These are phyloP conservation scores for Eragrostis curvula DNA, from an alignment of 176 grass and related monocot species.

Conservation along the genomic window DNA sequence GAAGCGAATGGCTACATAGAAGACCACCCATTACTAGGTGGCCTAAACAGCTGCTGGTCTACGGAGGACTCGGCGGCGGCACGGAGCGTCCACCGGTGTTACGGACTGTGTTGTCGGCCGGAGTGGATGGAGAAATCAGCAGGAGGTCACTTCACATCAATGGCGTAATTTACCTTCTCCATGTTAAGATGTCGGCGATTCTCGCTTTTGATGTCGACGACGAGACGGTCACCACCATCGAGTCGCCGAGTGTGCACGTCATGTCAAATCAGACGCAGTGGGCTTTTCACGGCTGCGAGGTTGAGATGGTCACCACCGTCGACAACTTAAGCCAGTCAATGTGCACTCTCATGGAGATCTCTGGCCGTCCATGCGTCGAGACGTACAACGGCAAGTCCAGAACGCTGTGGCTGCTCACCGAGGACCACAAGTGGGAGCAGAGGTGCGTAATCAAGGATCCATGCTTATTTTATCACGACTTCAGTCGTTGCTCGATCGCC, in stretches of 20 bases:
- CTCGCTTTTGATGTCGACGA: constrained; percentile 11
- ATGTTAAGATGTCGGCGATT: background rate
- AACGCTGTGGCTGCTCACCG: background rate
- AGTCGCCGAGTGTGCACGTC: background rate
- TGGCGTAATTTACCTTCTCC: background rate
- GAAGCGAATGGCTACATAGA: background rate
- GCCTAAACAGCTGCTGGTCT: background rate
- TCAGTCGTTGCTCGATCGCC: too few species aligned
- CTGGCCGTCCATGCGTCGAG: background rate
- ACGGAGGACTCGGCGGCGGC: background rate
- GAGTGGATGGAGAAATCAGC: background rate
- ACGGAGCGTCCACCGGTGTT: background rate
- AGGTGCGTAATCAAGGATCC: too few species aligned
- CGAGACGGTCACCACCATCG: background rate
- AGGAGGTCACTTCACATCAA: background rate
- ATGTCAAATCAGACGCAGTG: too few species aligned
- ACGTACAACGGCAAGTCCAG: background rate
- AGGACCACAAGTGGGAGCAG: background rate
- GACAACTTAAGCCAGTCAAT: background rate
- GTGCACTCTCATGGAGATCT: background rate
- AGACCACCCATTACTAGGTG: background rate
- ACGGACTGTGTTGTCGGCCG: background rate
- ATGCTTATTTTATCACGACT: too few species aligned
- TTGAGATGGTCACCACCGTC: background rate
- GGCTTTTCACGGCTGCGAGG: background rate